A percentile compares a stretch with the other conserved stretches of the same genome.
Evolutionary conservation across 2,329 filamentous ascomycete species (phyloP).

Genomic region (Byssochlamys sp.): DNA sequence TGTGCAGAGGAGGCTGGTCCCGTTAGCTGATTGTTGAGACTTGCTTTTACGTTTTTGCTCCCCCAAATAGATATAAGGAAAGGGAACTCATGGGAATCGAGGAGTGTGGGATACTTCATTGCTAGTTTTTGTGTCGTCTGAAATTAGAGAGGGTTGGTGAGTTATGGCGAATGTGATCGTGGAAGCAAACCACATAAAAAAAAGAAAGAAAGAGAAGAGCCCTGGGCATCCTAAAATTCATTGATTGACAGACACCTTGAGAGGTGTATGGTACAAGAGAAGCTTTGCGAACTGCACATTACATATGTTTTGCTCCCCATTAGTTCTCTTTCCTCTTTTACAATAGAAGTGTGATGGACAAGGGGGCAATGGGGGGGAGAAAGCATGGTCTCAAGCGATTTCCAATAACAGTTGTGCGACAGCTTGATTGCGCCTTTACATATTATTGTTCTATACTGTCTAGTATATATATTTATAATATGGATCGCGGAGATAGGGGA

Average conservation of each 20-base stretch:
- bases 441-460: no score
- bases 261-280: background rate
- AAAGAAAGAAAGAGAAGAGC: background rate
- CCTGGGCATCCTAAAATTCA: background rate
- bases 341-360: background rate
- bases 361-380: no score
- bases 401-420: no score
- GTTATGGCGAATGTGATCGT: constrained; percentile 1
- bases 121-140: background rate
- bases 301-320: background rate
- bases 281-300: background rate
- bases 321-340: background rate
- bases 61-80: background rate
- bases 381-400: background rate
- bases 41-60: background rate
- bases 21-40: background rate
- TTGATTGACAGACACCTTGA: background rate
- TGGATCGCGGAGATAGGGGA: no score
- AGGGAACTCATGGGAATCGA: background rate
- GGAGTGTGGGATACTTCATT: background rate
- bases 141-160: background rate
- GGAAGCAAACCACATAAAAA: background rate
- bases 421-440: no score
- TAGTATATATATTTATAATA: no score
- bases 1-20: background rate